Base-by-base conservation (phyloP, 306 rosid genomes). In the Cicer arietinum region DNA sequence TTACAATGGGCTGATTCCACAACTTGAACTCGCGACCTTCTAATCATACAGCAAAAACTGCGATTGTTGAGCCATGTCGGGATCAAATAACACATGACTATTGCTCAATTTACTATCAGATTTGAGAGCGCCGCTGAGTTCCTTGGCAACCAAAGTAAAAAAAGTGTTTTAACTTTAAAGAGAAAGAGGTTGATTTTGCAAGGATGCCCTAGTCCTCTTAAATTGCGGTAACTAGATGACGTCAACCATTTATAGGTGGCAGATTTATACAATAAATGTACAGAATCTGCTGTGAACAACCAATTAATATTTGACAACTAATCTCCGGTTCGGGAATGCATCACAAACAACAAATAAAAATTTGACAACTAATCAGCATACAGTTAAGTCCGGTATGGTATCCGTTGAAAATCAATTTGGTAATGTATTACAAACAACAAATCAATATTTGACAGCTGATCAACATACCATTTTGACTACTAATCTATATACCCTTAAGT, bases 121-220 rank as follows among this genome's bases (percentile, higher is more conserved):
- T 11, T 41, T 6, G 10, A 41, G 57, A 42, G 57, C 30, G 7
- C 50, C 22, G 3, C 58, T 0, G 8, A 35, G 74, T 69, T 50
- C 18, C 42, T 8, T 6, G 5, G 37, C 79, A 76, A 42, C 75
- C 64, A 48, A 67, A 67, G 51, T 45, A 59, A 54, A 69, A 18
- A 18, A 42, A 8, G 14, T 43, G 71, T 69, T 69, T 69, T 44
- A 56, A 25, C 30, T 25, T 2, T 25, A 0, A 18, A 71, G 50
- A 40, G 51, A 53, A 40, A 71, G 25, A 16, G 7, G 17, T 9
- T 8, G 45, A 16, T 9, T 37, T 40, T 10, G 35, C 13, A 17
- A 10, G 7, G 10, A 6, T 42, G 54, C 73, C 37, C 54, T 53
- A 6, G 44, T n/a, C 20, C 10, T 13, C 76, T 9, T 50, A 50